Evolutionary conservation across 768 basidiomycete species (phyloP).

Genomic region (Trametes cingulata): DNA sequence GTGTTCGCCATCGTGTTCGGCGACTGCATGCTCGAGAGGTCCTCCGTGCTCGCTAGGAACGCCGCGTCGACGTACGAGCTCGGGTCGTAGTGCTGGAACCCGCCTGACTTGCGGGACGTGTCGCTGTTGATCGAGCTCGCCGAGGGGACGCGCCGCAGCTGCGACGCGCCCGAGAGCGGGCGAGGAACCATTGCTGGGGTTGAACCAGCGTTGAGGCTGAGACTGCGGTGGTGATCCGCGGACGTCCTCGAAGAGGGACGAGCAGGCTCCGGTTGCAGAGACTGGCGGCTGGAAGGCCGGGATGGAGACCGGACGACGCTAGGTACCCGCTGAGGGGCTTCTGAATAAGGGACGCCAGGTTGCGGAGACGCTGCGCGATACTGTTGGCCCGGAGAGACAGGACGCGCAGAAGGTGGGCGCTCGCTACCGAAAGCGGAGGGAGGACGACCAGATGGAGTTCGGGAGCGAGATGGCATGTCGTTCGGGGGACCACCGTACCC

Average conservation of each 20-base stretch:
- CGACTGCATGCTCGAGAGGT: slow-evolving; percentile 26
- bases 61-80: slow-evolving; percentile 29
- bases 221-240: slow-evolving; percentile 27
- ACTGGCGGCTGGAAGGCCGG: slow-evolving; percentile 18
- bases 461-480: not conserved
- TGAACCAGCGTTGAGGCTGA: slow-evolving; percentile 33
- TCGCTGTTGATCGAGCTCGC: slow-evolving; percentile 25
- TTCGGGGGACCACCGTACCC: not conserved
- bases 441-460: slow-evolving; percentile 6
- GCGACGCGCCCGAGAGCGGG: slow-evolving; percentile 22
- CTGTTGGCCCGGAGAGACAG: slow-evolving; percentile 4
- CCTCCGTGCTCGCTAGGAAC: slow-evolving; percentile 31
- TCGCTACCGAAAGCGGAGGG: slow-evolving; percentile 6
- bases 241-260: slow-evolving; percentile 26
- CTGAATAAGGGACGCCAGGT: not conserved
- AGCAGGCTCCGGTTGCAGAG: slow-evolving; percentile 15
- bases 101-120: slow-evolving; percentile 25
- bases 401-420: slow-evolving; percentile 5
- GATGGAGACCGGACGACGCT: slow-evolving; percentile 16
- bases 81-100: slow-evolving; percentile 28
- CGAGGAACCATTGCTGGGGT: slow-evolving; percentile 27
- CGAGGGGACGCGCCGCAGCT: slow-evolving; percentile 26
- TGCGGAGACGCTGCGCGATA: not conserved
- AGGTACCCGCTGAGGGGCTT: slow-evolving; percentile 2
- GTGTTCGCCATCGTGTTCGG: slow-evolving; percentile 31